These are phyloP conservation scores for Backusella westeae DNA, from an alignment of 192 early-diverging fungal genomes.

Conservation along the genomic window DNA sequence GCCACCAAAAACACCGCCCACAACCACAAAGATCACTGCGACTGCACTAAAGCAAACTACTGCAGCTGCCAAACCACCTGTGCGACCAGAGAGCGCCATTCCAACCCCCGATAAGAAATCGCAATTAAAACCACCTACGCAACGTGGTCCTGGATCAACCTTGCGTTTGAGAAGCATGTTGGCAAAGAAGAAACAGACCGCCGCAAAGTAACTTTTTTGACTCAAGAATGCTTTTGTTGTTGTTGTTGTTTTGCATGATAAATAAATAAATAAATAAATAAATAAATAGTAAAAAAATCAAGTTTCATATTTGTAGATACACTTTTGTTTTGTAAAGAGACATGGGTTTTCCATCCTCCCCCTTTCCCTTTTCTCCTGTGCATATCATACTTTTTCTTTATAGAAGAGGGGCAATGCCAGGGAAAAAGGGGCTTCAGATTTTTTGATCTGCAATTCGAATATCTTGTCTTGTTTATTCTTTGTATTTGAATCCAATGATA, in stretches of 20 bases:
- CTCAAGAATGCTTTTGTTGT: too few relatives aligned
- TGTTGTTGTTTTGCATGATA: background rate
- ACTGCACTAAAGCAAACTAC: background rate
- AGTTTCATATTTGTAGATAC: too few relatives aligned
- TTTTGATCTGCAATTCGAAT: background rate
- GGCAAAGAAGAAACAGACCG: slow-evolving; percentile 16
- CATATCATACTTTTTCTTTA: too few relatives aligned
- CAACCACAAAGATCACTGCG: background rate
- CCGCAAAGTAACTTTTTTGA: background rate
- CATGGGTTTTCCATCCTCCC: too few relatives aligned
- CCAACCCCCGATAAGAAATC: slow-evolving; percentile 11
- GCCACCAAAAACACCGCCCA: background rate
- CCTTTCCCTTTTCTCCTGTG: too few relatives aligned
- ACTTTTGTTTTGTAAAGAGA: too few relatives aligned
- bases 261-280: too few relatives aligned
- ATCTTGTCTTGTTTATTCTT: too few relatives aligned
- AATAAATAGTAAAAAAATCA: too few relatives aligned
- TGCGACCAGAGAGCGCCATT: background rate
- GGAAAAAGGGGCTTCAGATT: background rate
- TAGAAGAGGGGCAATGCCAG: background rate
- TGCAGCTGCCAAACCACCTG: background rate
- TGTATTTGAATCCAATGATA: too few relatives aligned
- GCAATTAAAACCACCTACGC: slow-evolving; percentile 14
- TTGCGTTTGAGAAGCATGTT: slow-evolving; percentile 32
- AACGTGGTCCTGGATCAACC: slow-evolving; percentile 35